phyloP scores from a whole-genome alignment of 371 early-diverging fungal species.

The Actinomucor elegans region DNA sequence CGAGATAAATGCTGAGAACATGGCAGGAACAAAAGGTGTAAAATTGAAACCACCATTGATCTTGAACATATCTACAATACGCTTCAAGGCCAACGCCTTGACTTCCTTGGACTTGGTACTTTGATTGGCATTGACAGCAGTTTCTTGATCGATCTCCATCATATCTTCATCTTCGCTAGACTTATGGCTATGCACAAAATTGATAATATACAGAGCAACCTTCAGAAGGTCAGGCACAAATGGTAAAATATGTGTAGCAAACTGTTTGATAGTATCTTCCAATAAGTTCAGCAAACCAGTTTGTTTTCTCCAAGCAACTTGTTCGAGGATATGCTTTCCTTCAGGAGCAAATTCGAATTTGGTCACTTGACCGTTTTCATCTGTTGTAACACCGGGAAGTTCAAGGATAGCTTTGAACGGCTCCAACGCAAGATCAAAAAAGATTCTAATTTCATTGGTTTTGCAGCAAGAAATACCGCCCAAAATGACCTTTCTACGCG shows the following conservation, averaged over 20 bases:
- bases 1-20: conserved; percentile 71
- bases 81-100: conserved; percentile 70
- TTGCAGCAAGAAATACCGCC: conserved; percentile 70
- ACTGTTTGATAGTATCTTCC: conserved; percentile 81
- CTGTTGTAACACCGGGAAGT: conserved; percentile 28
- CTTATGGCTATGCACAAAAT: conserved; percentile 47
- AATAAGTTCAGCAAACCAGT: conserved; percentile 77
- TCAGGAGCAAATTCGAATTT: conserved; percentile 18
- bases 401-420: conserved; percentile 62
- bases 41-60: conserved; percentile 73
- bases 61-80: conserved; percentile 76
- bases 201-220: conserved; percentile 69
- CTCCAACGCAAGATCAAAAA: conserved; percentile 79
- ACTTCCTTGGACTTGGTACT: conserved; percentile 57
- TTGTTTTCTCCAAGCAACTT: conserved; percentile 67
- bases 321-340: conserved; percentile 24
- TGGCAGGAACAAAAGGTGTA: conserved; percentile 67
- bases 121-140: conserved; percentile 15
- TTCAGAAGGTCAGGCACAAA: conserved; percentile 68
- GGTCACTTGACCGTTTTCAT: conserved; percentile 12
- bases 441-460: conserved; percentile 63
- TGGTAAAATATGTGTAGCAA: conserved; percentile 70
- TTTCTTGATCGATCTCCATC: conserved; percentile 36
- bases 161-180: conserved; percentile 15
- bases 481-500: conserved; percentile 80